A percentile compares a stretch with the other conserved stretches of the same genome.
phyloP scores from a whole-genome alignment of 306 rosid species.

The Fragaria vesca region DNA sequence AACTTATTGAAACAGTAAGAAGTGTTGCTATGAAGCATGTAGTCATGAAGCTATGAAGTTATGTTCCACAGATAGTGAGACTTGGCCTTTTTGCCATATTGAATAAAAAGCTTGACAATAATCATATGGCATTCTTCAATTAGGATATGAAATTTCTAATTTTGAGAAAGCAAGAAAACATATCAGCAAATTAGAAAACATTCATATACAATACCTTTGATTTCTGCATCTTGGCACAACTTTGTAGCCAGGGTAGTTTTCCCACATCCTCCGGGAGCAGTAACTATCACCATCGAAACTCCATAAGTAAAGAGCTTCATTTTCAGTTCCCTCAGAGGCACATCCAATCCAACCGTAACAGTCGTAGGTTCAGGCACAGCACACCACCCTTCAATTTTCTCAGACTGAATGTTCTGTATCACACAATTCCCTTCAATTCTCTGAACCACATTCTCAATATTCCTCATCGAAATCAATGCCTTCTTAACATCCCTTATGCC shows the following conservation, averaged over 20 bases:
- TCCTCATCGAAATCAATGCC: background rate
- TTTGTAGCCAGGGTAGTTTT: slow-evolving; percentile 35
- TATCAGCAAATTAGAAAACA: background rate
- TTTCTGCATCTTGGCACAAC: background rate
- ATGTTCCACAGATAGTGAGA: background rate
- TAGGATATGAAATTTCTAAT: background rate
- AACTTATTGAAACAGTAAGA: background rate
- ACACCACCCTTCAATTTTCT: slow-evolving; percentile 1
- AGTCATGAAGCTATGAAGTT: background rate
- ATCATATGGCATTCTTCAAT: background rate
- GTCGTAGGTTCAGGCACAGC: slow-evolving; percentile 33
- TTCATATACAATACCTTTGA: slow-evolving; percentile 35
- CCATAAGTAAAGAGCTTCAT: slow-evolving; percentile 24
- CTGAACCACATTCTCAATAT: background rate
- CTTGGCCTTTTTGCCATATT: background rate
- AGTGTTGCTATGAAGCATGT: background rate
- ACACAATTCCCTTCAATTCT: slow-evolving; percentile 18
- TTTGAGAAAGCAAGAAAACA: too few species aligned
- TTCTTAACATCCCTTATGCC: background rate
- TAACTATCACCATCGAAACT: slow-evolving; percentile 31
- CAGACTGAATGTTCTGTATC: background rate
- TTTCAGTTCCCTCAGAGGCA: slow-evolving; percentile 46
- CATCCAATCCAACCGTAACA: slow-evolving; percentile 48
- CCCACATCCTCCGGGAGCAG: slow-evolving; percentile 52
- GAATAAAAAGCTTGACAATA: too few species aligned